phyloP scores from a whole-genome alignment of 768 basidiomycete species.

The Termitomyces titanicus region DNA sequence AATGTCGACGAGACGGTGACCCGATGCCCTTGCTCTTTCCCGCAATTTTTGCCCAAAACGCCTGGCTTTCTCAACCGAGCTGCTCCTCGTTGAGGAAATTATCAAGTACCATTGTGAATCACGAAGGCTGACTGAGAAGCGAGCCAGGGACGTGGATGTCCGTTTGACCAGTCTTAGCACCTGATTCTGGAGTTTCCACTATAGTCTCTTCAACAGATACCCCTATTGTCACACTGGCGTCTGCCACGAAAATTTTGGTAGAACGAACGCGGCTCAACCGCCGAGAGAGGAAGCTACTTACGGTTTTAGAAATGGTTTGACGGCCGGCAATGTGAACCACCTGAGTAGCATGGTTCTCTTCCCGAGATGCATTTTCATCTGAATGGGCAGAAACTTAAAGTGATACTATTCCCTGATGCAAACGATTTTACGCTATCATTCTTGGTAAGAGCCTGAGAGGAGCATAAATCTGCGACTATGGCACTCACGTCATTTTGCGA shows the following conservation, averaged over 20 bases:
- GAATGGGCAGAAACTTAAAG: conserved; percentile 31
- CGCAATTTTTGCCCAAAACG: conserved; percentile 40
- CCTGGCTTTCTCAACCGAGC: conserved; percentile 35
- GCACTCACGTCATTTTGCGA: conserved; percentile 37
- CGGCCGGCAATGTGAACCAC: conserved; percentile 44
- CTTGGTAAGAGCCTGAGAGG: conserved; percentile 20
- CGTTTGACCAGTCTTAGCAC: conserved; percentile 22
- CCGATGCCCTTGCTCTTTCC: conserved; percentile 26
- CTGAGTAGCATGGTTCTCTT: conserved; percentile 47
- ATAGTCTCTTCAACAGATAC: conserved; percentile 48
- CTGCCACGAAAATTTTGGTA: conserved; percentile 28
- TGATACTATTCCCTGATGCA: conserved; percentile 37
- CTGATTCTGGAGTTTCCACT: conserved; percentile 24
- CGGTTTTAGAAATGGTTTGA: conserved; percentile 37
- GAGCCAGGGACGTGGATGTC: conserved; percentile 29
- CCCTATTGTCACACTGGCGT: conserved; percentile 36
- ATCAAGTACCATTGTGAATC: conserved; percentile 22
- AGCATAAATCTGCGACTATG: neutral
- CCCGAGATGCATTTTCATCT: conserved; percentile 27
- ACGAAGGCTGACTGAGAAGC: conserved; percentile 33
- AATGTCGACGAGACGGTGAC: conserved; percentile 1
- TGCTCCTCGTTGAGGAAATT: conserved; percentile 17
- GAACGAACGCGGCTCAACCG: conserved; percentile 42
- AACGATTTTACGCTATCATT: conserved; percentile 43
- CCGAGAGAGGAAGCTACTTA: conserved; percentile 41